Evolutionary conservation across 768 basidiomycete species (phyloP).

Genomic region (Russula lepida): DNA sequence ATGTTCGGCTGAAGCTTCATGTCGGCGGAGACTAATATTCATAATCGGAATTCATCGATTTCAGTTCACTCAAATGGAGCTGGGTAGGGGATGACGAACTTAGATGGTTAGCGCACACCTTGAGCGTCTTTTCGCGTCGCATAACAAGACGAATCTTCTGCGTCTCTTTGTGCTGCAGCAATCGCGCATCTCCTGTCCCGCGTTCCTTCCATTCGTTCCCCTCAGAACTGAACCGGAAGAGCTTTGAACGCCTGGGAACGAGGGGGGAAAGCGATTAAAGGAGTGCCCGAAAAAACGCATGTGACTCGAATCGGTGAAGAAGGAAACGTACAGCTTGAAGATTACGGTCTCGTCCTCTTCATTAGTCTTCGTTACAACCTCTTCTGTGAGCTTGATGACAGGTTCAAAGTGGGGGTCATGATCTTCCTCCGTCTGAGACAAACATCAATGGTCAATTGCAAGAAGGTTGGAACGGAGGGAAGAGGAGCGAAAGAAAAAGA

Average conservation of each 20-base stretch:
- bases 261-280: neutral
- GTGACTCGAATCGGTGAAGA: conserved; percentile 16
- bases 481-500: neutral
- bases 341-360: conserved; percentile 90
- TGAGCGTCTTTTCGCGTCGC: conserved; percentile 99
- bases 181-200: conserved; percentile 91
- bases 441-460: conserved; percentile 14
- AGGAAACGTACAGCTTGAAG: conserved; percentile 84
- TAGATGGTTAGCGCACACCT: conserved; percentile 97
- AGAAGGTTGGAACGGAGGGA: neutral
- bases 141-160: conserved; percentile 95
- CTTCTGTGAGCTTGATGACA: conserved; percentile 91
- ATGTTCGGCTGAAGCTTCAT: conserved; percentile 97
- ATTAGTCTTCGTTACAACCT: conserved; percentile 88
- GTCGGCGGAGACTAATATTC: conserved; percentile 61
- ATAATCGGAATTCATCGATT: neutral
- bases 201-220: conserved; percentile 96
- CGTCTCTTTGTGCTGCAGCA: conserved; percentile 81
- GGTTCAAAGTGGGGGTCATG: conserved; percentile 90
- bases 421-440: conserved; percentile 54
- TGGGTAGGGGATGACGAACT: conserved; percentile 40
- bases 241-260: conserved; percentile 79
- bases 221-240: conserved; percentile 83
- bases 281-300: conserved; percentile 6
- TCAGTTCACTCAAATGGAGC: neutral